phyloP scores from a whole-genome alignment of 192 early-diverging fungal genomes.

The Gigaspora rosea region DNA sequence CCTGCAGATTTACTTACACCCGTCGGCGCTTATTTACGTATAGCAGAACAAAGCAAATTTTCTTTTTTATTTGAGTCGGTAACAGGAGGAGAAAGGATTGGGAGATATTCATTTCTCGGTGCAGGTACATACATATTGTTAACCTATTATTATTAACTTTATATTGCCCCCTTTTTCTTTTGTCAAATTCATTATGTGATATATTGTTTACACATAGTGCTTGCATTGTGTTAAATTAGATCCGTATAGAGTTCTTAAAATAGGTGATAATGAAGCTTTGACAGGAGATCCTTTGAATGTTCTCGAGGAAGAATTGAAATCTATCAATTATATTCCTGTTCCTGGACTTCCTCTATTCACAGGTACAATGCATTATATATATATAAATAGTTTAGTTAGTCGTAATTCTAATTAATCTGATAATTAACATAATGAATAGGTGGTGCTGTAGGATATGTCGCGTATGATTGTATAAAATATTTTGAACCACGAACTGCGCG shows the following conservation, averaged over 20 bases:
- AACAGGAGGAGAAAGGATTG: constrained; percentile 90
- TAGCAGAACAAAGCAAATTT: constrained; percentile 75
- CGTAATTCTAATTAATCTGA: too few relatives aligned
- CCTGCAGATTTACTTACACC: constrained; percentile 94
- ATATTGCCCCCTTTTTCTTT: not conserved
- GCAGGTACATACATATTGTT: constrained; percentile 52
- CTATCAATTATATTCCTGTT: constrained; percentile 75
- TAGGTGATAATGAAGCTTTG: constrained; percentile 68
- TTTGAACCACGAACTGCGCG: constrained; percentile 93
- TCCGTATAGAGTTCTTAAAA: constrained; percentile 84
- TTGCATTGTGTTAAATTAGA: constrained; percentile 57
- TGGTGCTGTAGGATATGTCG: constrained; percentile 96
- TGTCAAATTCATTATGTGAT: not conserved
- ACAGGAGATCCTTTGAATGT: constrained; percentile 84
- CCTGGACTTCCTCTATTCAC: constrained; percentile 85
- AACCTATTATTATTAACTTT: not conserved
- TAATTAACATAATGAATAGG: constrained; percentile 48
- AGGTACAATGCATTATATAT: constrained; percentile 45
- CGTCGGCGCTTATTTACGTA: constrained; percentile 92
- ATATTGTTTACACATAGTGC: constrained; percentile 12
- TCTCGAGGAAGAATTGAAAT: constrained; percentile 83
- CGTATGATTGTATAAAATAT: constrained; percentile 96
- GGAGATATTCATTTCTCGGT: constrained; percentile 96
- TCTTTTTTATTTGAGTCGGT: constrained; percentile 98
- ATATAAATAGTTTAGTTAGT: not conserved